These are phyloP conservation scores for Meira miltonrushii DNA, from an alignment of 1,284 basidiomycete species.

Conservation along the genomic window DNA sequence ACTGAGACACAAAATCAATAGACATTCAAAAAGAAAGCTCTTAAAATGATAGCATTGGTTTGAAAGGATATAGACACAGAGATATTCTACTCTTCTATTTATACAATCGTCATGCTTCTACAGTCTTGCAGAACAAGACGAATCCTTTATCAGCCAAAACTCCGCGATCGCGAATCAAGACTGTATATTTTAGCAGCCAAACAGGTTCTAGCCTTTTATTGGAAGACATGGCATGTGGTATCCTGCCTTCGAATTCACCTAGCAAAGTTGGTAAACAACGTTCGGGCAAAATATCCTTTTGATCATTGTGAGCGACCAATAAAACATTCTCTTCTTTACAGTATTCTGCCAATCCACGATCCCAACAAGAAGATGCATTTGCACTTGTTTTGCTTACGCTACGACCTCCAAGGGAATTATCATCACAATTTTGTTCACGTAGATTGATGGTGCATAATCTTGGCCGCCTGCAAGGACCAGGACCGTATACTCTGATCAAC, in stretches of 20 bases:
- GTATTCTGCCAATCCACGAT: constrained; percentile 26
- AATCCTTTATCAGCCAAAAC: constrained; percentile 40
- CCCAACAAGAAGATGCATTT: constrained; percentile 22
- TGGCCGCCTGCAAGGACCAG: constrained; percentile 21
- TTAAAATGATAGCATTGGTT: too few species aligned
- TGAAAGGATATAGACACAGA: too few species aligned
- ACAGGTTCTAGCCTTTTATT: constrained; percentile 16
- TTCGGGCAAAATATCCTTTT: constrained; percentile 29
- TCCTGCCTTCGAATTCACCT: constrained; percentile 26
- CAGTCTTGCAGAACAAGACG: constrained; percentile 2
- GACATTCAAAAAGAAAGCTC: constrained; percentile 13
- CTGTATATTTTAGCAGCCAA: constrained; percentile 42
- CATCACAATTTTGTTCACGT: constrained; percentile 20
- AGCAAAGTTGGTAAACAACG: constrained; percentile 30
- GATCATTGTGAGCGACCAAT: constrained; percentile 31
- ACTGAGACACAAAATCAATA: background rate
- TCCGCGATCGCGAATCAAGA: constrained; percentile 37
- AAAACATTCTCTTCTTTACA: constrained; percentile 30
- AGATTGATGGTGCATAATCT: constrained; percentile 34
- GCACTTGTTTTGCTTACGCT: background rate
- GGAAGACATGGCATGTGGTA: constrained; percentile 21
- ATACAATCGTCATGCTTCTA: too few species aligned
- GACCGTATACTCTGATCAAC: constrained; percentile 20
- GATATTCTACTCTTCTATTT: too few species aligned
- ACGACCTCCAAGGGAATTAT: background rate